Base-by-base conservation (phyloP, 169 alveolate genomes). In the Besnoitia besnoiti region DNA sequence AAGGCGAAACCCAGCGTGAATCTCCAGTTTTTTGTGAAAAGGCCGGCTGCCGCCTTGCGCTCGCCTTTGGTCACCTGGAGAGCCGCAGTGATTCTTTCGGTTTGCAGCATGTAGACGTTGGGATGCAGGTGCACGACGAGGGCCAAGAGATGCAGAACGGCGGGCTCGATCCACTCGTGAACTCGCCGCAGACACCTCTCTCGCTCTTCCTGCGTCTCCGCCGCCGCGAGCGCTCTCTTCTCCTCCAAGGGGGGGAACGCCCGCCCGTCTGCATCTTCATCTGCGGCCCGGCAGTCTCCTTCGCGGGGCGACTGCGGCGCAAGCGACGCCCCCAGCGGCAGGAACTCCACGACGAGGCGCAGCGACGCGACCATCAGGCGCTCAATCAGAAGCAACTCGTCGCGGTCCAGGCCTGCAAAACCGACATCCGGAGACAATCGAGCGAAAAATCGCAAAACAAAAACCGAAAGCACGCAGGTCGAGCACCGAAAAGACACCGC, bases 51-150 rank as follows among this genome's bases (percentile, higher is more conserved):
- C n/a, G n/a, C n/a, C n/a, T n/a, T 42, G 37, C 87, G 4, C 47
- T 39, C 61, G 0, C 8, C 47, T 27, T 39, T 35, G 35, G 59
- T 19, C 59, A 77, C 87, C 59, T 77, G 87, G 19, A 77, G 87
- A 30, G 55, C 50, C 39, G 55, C 50, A 19, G n/a, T 77, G 76
- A 90, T 90, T 8, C 93, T 85, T 76, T 90, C 90, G 12, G 85
- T 85, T 35, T 90, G 93, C 84, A 90, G 85, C 90, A 77, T 51
- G 90, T 77, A 90, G 67, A 90, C 89, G 85, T 90, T 90, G 75
- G 93, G 93, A 90, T 90, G 93, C 8, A 90, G 93, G 59, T 77
- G 93, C 47, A 87, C 85, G 42, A 90, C 47, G 51, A 90, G 90
- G 21, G 85, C 90, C 35, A 90, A 90, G 19, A 77, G 87, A 4